A percentile compares a stretch with the other conserved stretches of the same genome.
Conservation (phyloP, 2,329 filamentous ascomycete genomes). For the Sclerotinia trifoliorum region DNA sequence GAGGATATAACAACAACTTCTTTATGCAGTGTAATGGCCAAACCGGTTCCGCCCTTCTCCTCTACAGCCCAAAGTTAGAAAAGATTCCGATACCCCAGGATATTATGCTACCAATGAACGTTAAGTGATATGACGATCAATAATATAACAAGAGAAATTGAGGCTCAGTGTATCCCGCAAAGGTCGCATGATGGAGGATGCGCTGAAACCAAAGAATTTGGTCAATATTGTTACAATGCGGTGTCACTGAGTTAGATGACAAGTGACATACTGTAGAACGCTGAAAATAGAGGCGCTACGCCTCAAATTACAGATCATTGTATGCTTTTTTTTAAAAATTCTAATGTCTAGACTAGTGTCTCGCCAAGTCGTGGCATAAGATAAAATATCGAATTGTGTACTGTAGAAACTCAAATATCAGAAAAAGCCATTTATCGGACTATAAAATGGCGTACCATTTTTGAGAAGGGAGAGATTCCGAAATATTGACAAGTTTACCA, state of each 20-base stretch:
- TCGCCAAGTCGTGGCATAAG: not conserved
- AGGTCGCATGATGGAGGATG: not conserved
- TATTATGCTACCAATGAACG: not conserved
- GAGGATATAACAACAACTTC: not conserved
- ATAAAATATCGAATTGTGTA: not conserved
- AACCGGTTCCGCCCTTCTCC: not conserved
- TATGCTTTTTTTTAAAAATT: not conserved
- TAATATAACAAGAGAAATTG: not conserved
- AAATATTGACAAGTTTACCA: not conserved
- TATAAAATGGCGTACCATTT: not conserved
- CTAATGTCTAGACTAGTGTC: not conserved
- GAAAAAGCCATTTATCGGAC: not conserved
- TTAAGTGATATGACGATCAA: not conserved
- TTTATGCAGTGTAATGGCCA: not conserved
- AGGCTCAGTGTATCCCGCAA: not conserved
- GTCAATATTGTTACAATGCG: not conserved
- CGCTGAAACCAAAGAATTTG: not conserved
- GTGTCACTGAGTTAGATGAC: not conserved
- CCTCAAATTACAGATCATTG: not conserved
- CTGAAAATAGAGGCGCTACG: not conserved
- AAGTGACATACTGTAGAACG: not conserved
- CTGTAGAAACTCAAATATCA: not conserved
- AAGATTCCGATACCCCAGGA: not conserved
- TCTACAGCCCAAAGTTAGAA: not conserved
- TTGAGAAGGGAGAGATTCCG: not conserved